Evolutionary conservation across 1,284 basidiomycete genomes (phyloP).

Genomic region (Farysia itapuensis): DNA sequence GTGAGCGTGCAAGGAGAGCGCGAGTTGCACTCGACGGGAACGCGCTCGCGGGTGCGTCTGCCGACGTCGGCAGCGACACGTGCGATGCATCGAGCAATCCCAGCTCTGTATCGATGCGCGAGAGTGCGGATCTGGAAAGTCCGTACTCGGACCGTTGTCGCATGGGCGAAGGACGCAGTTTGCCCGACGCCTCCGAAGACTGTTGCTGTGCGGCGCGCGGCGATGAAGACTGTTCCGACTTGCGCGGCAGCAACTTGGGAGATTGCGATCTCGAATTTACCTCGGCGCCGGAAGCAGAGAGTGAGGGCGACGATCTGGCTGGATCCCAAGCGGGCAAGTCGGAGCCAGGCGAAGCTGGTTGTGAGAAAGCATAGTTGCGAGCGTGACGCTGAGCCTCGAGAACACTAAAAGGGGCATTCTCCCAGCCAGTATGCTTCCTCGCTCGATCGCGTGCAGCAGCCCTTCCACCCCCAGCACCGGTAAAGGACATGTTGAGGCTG

Average conservation of each 20-base stretch:
- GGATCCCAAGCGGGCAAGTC: slow-evolving; percentile 22
- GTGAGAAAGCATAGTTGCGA: slow-evolving; percentile 15
- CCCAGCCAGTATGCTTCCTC: slow-evolving; percentile 30
- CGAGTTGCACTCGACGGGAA: slow-evolving; percentile 1
- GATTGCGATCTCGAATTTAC: too few relatives aligned
- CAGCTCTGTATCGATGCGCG: slow-evolving; percentile 16
- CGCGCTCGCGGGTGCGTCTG: slow-evolving; percentile 5
- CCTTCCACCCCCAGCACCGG: slow-evolving; percentile 36
- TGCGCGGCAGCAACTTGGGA: too few relatives aligned
- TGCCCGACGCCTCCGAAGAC: too few relatives aligned
- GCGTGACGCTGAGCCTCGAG: slow-evolving; percentile 37
- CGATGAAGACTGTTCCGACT: too few relatives aligned
- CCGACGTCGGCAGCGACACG: slow-evolving; percentile 2
- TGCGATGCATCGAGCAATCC: slow-evolving; percentile 3
- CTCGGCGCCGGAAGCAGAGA: too few relatives aligned
- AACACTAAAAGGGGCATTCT: slow-evolving; percentile 48
- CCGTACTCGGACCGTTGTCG: slow-evolving; percentile 22
- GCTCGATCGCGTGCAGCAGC: slow-evolving; percentile 47
- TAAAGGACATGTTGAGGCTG: slow-evolving; percentile 26
- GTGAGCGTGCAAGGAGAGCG: slow-evolving; percentile 9
- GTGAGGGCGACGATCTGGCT: slow-evolving; percentile 2
- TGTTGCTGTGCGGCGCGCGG: too few relatives aligned
- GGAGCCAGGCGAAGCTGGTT: slow-evolving; percentile 35
- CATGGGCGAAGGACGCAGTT: neutral
- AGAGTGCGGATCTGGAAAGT: slow-evolving; percentile 12